Percentiles rank a stretch among this genome's conserved stretches.
Conservation (phyloP, 768 basidiomycete genomes). For the Calocera cornea region DNA sequence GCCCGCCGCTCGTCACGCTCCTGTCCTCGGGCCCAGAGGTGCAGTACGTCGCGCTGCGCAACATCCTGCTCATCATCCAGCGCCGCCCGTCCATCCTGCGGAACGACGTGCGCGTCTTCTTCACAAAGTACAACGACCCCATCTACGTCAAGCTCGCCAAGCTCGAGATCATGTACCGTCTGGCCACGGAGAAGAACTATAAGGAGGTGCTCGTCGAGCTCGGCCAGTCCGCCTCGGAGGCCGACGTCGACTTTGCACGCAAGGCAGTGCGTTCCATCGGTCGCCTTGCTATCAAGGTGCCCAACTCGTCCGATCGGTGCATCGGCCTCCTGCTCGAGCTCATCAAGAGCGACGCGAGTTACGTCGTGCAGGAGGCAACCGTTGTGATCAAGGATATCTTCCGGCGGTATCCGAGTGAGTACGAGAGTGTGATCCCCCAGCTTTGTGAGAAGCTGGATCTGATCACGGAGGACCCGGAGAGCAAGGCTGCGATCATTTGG, state of each 20-base stretch:
- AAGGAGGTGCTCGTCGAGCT: conserved; percentile 85
- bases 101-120: conserved; percentile 98
- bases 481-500: conserved; percentile 97
- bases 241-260: conserved; percentile 94
- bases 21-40: conserved; percentile 96
- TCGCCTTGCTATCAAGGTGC: conserved; percentile 93
- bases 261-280: conserved; percentile 97
- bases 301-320: conserved; percentile 75
- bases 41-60: conserved; percentile 92
- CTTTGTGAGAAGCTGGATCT: conserved; percentile 85
- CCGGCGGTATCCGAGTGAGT: conserved; percentile 88
- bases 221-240: conserved; percentile 94
- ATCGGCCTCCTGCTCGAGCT: conserved; percentile 74
- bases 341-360: conserved; percentile 84
- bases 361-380: conserved; percentile 93
- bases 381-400: conserved; percentile 99
- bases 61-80: conserved; percentile 95
- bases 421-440: conserved; percentile 89
- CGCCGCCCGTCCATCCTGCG: conserved; percentile 80
- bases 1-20: conserved; percentile 87
- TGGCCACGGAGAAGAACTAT: conserved; percentile 89
- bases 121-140: conserved; percentile 99
- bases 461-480: conserved; percentile 79
- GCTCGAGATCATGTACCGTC: conserved; percentile 95
- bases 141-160: conserved; percentile 98